Evolutionary conservation across 2,329 filamentous ascomycete species (phyloP).

Genomic region (Aspergillus sp.): DNA sequence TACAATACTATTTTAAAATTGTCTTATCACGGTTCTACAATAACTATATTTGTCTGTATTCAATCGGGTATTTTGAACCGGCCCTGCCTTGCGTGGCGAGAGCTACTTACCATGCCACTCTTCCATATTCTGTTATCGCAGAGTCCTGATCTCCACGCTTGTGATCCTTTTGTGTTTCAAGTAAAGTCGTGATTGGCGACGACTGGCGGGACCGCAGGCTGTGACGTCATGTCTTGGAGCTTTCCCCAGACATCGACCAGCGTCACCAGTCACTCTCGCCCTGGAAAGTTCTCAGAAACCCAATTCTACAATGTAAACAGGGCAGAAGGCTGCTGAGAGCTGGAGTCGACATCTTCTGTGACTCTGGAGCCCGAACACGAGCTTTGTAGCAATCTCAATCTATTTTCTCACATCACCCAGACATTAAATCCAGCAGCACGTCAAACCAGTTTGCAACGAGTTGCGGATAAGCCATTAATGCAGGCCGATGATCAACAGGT

Average conservation of each 20-base stretch:
- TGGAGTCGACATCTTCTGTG: not conserved
- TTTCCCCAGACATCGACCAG: constrained; percentile 2
- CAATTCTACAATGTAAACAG: not conserved
- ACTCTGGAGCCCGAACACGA: not conserved
- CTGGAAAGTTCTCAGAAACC: not conserved
- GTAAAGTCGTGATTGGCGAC: not conserved
- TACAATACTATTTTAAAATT: not conserved
- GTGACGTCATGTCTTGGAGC: constrained; percentile 1
- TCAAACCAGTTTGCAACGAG: not conserved
- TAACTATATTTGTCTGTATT: not conserved
- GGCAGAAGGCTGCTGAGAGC: not conserved
- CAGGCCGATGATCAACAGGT: constrained; percentile 1
- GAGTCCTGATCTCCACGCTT: too few species aligned
- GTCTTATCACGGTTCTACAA: not conserved
- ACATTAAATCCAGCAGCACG: too few species aligned
- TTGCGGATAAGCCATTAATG: not conserved
- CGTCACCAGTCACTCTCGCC: not conserved
- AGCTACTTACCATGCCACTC: too few species aligned
- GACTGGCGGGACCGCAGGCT: not conserved
- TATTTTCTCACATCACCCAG: not conserved
- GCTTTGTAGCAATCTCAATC: not conserved
- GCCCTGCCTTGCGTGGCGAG: not conserved
- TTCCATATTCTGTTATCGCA: too few species aligned
- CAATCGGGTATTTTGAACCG: not conserved
- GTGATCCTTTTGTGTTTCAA: not conserved